Percentiles rank a stretch among this genome's conserved stretches.
These are phyloP conservation scores for Zelonia costaricensis DNA, from an alignment of 208 protist species.

Conservation along the genomic window DNA sequence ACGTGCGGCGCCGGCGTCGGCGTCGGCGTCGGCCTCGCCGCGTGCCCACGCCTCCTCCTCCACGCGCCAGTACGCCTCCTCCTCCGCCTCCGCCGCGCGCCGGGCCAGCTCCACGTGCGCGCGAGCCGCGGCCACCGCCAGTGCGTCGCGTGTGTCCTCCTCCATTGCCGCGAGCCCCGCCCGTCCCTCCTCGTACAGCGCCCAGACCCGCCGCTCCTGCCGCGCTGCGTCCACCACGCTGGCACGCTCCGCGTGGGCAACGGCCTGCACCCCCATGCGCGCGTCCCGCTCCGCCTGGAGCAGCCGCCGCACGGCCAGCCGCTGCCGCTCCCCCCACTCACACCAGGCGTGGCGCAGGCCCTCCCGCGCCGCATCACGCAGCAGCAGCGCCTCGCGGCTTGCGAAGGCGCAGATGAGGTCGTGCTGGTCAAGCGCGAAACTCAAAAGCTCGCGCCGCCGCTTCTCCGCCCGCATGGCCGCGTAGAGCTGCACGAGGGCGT, in stretches of 20 bases:
- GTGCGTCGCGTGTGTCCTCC: slow-evolving; percentile 20
- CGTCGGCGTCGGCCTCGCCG: too few species aligned
- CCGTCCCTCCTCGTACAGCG: slow-evolving; percentile 18
- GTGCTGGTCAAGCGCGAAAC: slow-evolving; percentile 50
- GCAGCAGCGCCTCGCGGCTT: slow-evolving; percentile 4
- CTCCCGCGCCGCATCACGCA: slow-evolving; percentile 10
- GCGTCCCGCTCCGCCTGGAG: slow-evolving; percentile 43
- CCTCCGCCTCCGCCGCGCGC: slow-evolving; percentile 24
- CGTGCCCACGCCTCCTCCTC: slow-evolving; percentile 40
- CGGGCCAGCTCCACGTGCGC: slow-evolving; percentile 18
- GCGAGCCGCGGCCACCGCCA: slow-evolving; percentile 16
- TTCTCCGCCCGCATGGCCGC: slow-evolving; percentile 45
- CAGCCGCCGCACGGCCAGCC: slow-evolving; percentile 24
- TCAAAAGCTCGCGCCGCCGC: slow-evolving; percentile 39
- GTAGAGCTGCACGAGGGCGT: slow-evolving; percentile 33
- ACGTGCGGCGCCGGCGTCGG: slow-evolving; percentile 6
- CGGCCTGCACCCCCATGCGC: slow-evolving; percentile 42
- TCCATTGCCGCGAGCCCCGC: slow-evolving; percentile 5
- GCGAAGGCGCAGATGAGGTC: slow-evolving; percentile 55
- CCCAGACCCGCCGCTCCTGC: slow-evolving; percentile 3
- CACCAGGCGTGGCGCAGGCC: slow-evolving; percentile 18
- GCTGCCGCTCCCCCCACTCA: slow-evolving; percentile 28
- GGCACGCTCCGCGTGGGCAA: slow-evolving; percentile 13
- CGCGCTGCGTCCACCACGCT: background rate
- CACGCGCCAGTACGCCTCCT: slow-evolving; percentile 41